A percentile compares a stretch with the other conserved stretches of the same genome.
Evolutionary conservation across 2,329 filamentous ascomycete species (phyloP).

Genomic region (Talaromyces pinophilus): DNA sequence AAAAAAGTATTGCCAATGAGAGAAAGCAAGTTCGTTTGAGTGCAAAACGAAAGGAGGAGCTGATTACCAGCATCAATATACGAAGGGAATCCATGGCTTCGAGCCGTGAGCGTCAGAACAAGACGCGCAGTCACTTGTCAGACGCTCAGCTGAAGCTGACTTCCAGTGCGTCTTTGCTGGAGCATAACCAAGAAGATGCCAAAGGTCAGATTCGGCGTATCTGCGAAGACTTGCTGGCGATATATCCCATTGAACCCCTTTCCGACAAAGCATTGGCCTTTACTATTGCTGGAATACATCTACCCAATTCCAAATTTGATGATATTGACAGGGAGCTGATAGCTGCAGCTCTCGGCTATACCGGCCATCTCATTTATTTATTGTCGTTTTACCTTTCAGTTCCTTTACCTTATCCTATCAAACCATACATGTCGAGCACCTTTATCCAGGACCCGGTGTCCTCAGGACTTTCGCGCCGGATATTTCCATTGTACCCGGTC

Average conservation of each 20-base stretch:
- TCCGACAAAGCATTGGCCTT: constrained; percentile 70
- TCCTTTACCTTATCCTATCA: constrained; percentile 77
- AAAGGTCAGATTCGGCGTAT: constrained; percentile 85
- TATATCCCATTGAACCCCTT: constrained; percentile 78
- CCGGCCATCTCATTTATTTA: constrained; percentile 71
- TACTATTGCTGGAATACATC: constrained; percentile 73
- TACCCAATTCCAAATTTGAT: constrained; percentile 79
- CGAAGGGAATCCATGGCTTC: constrained; percentile 67
- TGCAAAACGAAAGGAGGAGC: constrained; percentile 64
- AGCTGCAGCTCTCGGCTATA: constrained; percentile 78
- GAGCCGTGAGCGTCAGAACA: constrained; percentile 62
- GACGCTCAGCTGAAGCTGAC: constrained; percentile 62
- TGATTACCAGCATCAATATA: constrained; percentile 65
- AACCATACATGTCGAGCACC: constrained; percentile 70
- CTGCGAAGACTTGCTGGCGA: constrained; percentile 74
- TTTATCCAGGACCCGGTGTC: constrained; percentile 74
- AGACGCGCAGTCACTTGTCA: constrained; percentile 61
- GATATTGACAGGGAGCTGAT: constrained; percentile 67
- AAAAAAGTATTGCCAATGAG: constrained; percentile 62
- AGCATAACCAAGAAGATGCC: constrained; percentile 62
- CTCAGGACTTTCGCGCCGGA: constrained; percentile 56
- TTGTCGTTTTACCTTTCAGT: constrained; percentile 80
- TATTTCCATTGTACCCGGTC: constrained; percentile 79
- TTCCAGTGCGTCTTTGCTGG: constrained; percentile 57
- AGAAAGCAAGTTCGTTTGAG: constrained; percentile 65